Evolutionary conservation across 129 eudicot genomes (phyloP), one percentile per base, ranked within the genome.

Genomic region (Logfia minima): DNA sequence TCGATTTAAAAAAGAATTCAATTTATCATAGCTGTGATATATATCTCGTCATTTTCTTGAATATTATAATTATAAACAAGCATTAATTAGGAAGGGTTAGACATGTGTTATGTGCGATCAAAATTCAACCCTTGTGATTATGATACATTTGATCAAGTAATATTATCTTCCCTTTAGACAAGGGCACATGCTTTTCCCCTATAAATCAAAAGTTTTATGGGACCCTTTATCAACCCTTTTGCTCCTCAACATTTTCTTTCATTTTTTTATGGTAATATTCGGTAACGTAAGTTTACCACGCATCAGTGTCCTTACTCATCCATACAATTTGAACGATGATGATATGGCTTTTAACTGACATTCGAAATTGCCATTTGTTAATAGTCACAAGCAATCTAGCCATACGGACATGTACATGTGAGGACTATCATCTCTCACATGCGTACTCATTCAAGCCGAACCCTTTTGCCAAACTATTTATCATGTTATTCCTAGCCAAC

Each of bases 171-270:
- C 80, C 64, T 74, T 67, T 69, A 82, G 77, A 76, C 81, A 77
- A 65, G 39, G 35, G 86, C 91, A 87, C 91, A 87, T 87, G 91
- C 86, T 61, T 78, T 74, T 70, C 83, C 78, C 74, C 16, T 23
- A 87, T 53, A 72, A 84, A 69, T 81, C 84, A 65, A 77, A 81
- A 84, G 77, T 77, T 75, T 79, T 60, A 58, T 75, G 75, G 80
- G 71, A 16, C 84, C 77, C 58, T 52, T 48, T 62, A 79, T 60
- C 82, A 53, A 73, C 63, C 75, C 17, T 48, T 66, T 68, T 74
- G 74, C 81, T 79, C 77, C 75, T 66, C 35, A 19, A 71, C 7
- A 26, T 70, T 75, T 68, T 48, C 5, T 52, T 14, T 43, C 28
- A 77, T 61, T 68, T 77, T 74, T 69, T 10, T 62, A 26, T 18